Percentiles rank a stretch among this genome's conserved stretches.
Conservation (phyloP, 768 basidiomycete species). For the Mrakia blollopis region DNA sequence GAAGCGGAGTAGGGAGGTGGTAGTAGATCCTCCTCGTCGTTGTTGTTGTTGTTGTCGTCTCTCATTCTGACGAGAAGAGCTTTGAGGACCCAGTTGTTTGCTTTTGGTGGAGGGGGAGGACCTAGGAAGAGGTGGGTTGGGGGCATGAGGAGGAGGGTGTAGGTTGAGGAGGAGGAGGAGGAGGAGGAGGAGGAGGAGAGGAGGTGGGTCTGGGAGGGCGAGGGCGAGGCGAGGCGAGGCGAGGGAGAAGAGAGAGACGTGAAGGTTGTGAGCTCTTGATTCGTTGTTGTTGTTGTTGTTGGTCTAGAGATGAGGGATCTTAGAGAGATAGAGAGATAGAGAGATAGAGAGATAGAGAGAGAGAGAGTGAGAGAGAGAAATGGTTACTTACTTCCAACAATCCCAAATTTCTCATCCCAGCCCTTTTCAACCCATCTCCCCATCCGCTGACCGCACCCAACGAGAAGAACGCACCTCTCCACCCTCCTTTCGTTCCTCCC, state of each 20-base stretch:
- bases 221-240: neutral
- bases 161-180: neutral
- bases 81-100: conserved; percentile 5
- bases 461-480: too few species aligned
- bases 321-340: too few species aligned
- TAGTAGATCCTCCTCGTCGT: too few species aligned
- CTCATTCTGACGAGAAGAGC: conserved; percentile 1
- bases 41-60: neutral
- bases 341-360: neutral
- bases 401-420: neutral
- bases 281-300: too few species aligned
- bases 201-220: neutral
- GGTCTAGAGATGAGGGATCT: too few species aligned
- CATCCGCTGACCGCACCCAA: neutral
- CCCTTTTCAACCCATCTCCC: neutral
- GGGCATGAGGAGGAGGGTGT: neutral
- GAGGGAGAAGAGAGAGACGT: neutral
- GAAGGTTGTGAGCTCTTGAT: neutral
- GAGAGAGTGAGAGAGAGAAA: neutral
- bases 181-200: conserved; percentile 9
- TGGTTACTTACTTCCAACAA: neutral
- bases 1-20: neutral
- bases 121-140: neutral
- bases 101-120: neutral
- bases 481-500: neutral